A percentile compares a stretch with the other conserved stretches of the same genome.
phyloP scores from a whole-genome alignment of 805 yeast genomes.

The Sugiyamaella smithiae region DNA sequence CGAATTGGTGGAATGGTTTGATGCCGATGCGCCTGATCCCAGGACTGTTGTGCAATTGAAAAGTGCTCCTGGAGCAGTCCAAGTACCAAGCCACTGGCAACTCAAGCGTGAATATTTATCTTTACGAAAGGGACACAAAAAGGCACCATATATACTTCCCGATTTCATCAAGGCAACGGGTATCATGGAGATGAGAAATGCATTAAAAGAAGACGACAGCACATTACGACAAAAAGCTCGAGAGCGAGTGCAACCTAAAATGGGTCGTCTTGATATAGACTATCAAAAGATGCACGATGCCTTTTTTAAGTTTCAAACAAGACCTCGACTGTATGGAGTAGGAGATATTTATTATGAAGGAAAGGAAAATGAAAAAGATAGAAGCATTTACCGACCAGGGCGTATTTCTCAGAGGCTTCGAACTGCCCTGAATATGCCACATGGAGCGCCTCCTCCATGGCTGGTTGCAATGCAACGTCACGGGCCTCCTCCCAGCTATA shows the following conservation, averaged over 20 bases:
- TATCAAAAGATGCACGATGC: constrained; percentile 80
- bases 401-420: constrained; percentile 55
- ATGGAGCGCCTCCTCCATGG: constrained; percentile 76
- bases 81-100: constrained; percentile 85
- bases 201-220: constrained; percentile 46
- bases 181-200: constrained; percentile 79
- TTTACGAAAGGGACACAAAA: constrained; percentile 61
- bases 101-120: constrained; percentile 71
- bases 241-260: constrained; percentile 83
- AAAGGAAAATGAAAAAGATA: constrained; percentile 51
- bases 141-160: constrained; percentile 74
- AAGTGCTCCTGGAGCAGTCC: constrained; percentile 60
- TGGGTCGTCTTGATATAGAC: constrained; percentile 84
- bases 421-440: constrained; percentile 65
- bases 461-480: constrained; percentile 57
- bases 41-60: constrained; percentile 61
- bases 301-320: constrained; percentile 75
- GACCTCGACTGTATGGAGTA: constrained; percentile 63
- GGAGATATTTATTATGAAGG: constrained; percentile 86
- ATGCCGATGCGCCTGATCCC: constrained; percentile 83
- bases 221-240: constrained; percentile 71
- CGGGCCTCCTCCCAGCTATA: constrained; percentile 86
- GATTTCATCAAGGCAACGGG: constrained; percentile 77
- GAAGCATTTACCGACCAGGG: constrained; percentile 60
- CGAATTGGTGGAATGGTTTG: constrained; percentile 80